These are phyloP conservation scores for Sutorius eximius DNA, from an alignment of 1,284 basidiomycete species.

Conservation along the genomic window DNA sequence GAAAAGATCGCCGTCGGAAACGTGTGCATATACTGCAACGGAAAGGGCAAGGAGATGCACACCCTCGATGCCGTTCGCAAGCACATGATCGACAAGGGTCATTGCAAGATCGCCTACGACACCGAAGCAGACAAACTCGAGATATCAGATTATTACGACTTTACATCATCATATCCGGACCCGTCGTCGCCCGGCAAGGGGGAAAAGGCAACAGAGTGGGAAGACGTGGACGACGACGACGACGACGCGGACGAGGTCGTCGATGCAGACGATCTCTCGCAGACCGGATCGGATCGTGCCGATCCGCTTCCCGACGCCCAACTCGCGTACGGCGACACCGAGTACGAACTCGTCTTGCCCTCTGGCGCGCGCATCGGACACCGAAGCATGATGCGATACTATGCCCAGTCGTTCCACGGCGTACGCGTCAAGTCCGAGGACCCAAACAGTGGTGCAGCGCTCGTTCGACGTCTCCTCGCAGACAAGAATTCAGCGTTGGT, in stretches of 20 bases:
- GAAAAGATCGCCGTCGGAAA: constrained; percentile 95
- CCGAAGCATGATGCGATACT: constrained; percentile 84
- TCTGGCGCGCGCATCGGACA: constrained; percentile 94
- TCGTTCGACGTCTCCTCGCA: constrained; percentile 71
- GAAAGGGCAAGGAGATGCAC: constrained; percentile 74
- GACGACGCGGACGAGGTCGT: constrained; percentile 34
- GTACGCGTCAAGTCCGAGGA: constrained; percentile 48
- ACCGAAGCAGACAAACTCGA: constrained; percentile 80
- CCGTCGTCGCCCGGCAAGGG: constrained; percentile 23
- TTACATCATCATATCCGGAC: constrained; percentile 76
- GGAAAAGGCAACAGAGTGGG: constrained; percentile 46
- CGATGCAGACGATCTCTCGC: constrained; percentile 39
- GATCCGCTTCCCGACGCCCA: constrained; percentile 54
- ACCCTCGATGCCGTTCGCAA: constrained; percentile 84
- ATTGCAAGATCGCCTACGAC: constrained; percentile 96
- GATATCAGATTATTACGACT: constrained; percentile 94
- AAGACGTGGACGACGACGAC: constrained; percentile 54
- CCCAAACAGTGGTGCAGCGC: constrained; percentile 67
- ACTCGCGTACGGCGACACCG: constrained; percentile 71
- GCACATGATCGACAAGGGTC: constrained; percentile 93
- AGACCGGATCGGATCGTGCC: constrained; percentile 40
- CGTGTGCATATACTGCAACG: constrained; percentile 90
- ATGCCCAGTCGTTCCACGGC: constrained; percentile 76
- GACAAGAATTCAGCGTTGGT: constrained; percentile 84
- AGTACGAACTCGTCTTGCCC: constrained; percentile 91